Evolutionary conservation across 108 stramenopile species (phyloP).

Genomic region (Fistulifera pelliculosa): DNA sequence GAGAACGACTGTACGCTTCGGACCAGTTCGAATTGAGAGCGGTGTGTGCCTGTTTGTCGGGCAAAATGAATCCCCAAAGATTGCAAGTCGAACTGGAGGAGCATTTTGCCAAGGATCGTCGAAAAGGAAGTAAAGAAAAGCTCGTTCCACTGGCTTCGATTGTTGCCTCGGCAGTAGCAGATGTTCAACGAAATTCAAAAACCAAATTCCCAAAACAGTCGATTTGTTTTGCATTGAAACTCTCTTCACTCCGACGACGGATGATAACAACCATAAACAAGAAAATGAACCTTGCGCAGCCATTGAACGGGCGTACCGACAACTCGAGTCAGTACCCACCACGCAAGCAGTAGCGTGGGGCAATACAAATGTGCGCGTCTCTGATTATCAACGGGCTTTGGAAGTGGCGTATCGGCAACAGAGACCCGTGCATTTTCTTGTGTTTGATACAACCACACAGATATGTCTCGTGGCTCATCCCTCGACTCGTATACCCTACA

Average conservation of each 20-base stretch:
- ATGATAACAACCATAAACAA: constrained; percentile 11
- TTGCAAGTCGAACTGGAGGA: constrained; percentile 3
- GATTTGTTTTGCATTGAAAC: constrained; percentile 31
- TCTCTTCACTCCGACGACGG: constrained; percentile 20
- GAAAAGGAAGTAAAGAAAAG: too few relatives aligned
- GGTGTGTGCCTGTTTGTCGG: constrained; percentile 31
- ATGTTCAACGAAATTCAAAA: not conserved
- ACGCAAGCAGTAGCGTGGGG: constrained; percentile 46
- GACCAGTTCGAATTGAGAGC: constrained; percentile 30
- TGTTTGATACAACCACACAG: constrained; percentile 8
- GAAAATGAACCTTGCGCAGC: constrained; percentile 15
- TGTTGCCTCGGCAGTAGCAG: constrained; percentile 8
- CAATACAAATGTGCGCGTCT: constrained; percentile 63
- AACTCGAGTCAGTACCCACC: not conserved
- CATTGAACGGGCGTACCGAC: constrained; percentile 6
- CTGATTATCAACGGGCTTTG: constrained; percentile 51
- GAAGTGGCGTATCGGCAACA: constrained; percentile 40
- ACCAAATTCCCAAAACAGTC: constrained; percentile 7
- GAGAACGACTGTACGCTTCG: constrained; percentile 23
- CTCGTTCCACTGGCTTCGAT: not conserved
- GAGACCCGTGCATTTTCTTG: constrained; percentile 65
- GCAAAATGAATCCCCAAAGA: constrained; percentile 9
- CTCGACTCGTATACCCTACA: not conserved
- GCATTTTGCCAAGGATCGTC: not conserved
- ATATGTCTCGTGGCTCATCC: not conserved